Conservation (phyloP, 2,329 filamentous ascomycete genomes). For the Penicillium glabrum region DNA sequence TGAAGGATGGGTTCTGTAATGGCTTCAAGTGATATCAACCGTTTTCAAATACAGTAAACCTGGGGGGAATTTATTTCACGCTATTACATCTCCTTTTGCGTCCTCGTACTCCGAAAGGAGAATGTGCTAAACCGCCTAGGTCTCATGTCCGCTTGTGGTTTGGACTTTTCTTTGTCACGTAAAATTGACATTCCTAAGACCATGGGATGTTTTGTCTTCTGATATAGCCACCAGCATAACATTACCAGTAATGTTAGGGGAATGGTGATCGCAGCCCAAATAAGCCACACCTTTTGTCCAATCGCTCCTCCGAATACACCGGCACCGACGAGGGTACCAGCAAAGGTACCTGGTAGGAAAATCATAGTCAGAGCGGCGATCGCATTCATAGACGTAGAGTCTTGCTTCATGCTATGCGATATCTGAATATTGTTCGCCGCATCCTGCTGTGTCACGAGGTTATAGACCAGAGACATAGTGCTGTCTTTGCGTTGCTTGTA, state of each 20-base stretch:
- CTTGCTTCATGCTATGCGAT: constrained; percentile 26
- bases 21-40: not conserved
- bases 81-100: not conserved
- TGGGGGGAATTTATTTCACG: no score
- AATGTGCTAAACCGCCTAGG: not conserved
- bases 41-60: not conserved
- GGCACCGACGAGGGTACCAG: constrained; percentile 13
- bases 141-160: not conserved
- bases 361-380: constrained; percentile 35
- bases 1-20: not conserved
- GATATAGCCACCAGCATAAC: constrained; percentile 15
- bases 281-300: constrained; percentile 6
- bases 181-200: not conserved
- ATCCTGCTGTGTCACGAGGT: constrained; percentile 32
- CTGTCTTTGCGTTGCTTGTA: constrained; percentile 27
- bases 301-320: constrained; percentile 3
- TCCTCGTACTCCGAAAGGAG: not conserved
- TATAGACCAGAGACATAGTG: constrained; percentile 23
- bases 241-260: constrained; percentile 14
- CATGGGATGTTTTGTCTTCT: not conserved
- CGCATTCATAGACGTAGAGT: constrained; percentile 32
- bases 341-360: constrained; percentile 27
- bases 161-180: not conserved
- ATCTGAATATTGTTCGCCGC: constrained; percentile 30
- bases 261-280: constrained; percentile 15